Evolutionary conservation across 2,329 filamentous ascomycete species (phyloP).

Genomic region (Aureobasidium zeae): DNA sequence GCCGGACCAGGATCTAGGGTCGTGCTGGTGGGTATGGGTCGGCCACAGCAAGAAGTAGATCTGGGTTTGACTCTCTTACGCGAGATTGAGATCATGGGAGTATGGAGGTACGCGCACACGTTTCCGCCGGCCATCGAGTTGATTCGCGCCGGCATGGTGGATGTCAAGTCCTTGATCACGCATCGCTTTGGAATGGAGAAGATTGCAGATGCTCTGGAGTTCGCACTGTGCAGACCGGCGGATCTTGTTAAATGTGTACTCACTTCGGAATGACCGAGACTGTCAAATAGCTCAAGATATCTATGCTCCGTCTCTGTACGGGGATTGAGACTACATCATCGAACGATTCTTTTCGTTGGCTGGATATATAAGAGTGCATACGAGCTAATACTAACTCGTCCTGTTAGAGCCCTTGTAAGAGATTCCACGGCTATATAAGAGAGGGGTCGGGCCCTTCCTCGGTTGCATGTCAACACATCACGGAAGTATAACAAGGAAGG

Average conservation of each 20-base stretch:
- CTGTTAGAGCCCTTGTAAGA: no score
- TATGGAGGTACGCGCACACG: slow-evolving; percentile 5
- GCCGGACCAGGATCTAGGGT: neutral
- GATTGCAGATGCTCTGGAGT: slow-evolving; percentile 6
- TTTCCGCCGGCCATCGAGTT: neutral
- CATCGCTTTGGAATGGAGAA: slow-evolving; percentile 1
- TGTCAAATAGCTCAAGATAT: no score
- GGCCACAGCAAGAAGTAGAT: neutral
- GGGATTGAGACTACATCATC: no score
- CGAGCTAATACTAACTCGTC: no score
- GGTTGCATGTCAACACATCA: no score
- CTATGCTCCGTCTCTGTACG: no score
- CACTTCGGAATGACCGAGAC: slow-evolving; percentile 1
- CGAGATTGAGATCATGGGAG: neutral
- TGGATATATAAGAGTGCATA: no score
- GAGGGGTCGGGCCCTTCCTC: no score
- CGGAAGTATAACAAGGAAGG: no score
- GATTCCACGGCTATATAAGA: no score
- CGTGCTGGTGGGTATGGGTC: slow-evolving; percentile 7
- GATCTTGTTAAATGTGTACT: slow-evolving; percentile 11
- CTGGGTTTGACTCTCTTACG: neutral
- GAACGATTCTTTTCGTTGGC: no score
- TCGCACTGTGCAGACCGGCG: slow-evolving; percentile 18
- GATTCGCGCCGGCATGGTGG: neutral
- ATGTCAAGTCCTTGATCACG: slow-evolving; percentile 2